Evolutionary conservation across 2,329 filamentous ascomycete genomes (phyloP).

Genomic region (Ilyonectria destructans): DNA sequence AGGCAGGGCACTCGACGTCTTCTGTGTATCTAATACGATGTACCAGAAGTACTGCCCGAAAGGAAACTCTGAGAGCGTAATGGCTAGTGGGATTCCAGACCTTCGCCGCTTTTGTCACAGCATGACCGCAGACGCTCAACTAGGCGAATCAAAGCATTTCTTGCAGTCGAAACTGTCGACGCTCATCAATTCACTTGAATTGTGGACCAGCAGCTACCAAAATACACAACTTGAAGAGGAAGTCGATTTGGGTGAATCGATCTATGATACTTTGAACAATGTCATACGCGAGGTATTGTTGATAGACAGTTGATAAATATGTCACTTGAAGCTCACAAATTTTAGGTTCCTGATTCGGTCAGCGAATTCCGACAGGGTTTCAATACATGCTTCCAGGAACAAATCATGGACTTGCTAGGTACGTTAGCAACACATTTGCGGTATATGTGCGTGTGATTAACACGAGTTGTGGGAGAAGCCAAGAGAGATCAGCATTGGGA

Average conservation of each 20-base stretch:
- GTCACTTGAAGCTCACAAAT: constrained; percentile 5
- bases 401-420: constrained; percentile 41
- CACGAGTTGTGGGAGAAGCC: constrained; percentile 7
- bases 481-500: constrained; percentile 36
- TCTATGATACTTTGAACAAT: constrained; percentile 2
- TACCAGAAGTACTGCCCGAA: constrained; percentile 54
- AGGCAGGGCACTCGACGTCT: constrained; percentile 49
- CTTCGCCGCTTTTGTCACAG: constrained; percentile 54
- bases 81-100: constrained; percentile 52
- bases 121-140: constrained; percentile 53
- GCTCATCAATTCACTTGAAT: constrained; percentile 49
- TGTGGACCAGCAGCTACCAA: constrained; percentile 45
- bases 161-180: constrained; percentile 47
- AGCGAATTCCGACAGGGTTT: constrained; percentile 19
- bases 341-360: constrained; percentile 28
- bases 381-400: constrained; percentile 34
- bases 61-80: constrained; percentile 48
- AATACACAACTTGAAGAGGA: neutral
- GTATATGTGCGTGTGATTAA: neutral
- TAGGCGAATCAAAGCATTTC: constrained; percentile 51
- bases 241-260: neutral
- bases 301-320: accelerated
- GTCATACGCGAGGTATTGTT: constrained; percentile 7
- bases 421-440: neutral
- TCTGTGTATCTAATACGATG: constrained; percentile 55